phyloP scores from a whole-genome alignment of 2,329 filamentous ascomycete genomes.

The Cladophialophora psammophila region DNA sequence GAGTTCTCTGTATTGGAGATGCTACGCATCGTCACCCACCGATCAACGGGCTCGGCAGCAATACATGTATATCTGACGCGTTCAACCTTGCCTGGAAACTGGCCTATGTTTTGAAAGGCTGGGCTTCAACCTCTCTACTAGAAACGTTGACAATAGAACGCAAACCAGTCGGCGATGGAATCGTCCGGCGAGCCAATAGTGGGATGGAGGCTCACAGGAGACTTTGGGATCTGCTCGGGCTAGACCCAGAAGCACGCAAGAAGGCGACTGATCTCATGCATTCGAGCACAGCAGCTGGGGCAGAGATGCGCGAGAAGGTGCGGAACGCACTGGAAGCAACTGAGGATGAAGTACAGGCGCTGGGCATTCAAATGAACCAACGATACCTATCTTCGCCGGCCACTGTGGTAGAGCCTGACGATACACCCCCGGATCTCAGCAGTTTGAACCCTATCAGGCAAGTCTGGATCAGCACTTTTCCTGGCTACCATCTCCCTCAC shows the following conservation, averaged over 20 bases:
- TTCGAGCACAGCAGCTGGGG: background rate
- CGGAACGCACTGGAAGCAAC: background rate
- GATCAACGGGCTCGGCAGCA: slow-evolving; percentile 47
- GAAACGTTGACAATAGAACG: slow-evolving; percentile 46
- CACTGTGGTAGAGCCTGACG: slow-evolving; percentile 54
- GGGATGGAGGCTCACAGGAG: slow-evolving; percentile 54
- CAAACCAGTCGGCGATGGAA: slow-evolving; percentile 44
- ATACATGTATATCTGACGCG: slow-evolving; percentile 48
- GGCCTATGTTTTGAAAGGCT: slow-evolving; percentile 43
- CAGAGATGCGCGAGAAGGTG: background rate
- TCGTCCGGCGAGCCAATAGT: slow-evolving; percentile 67
- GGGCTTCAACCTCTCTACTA: slow-evolving; percentile 40
- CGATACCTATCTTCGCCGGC: slow-evolving; percentile 55
- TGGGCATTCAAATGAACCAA: slow-evolving; percentile 66
- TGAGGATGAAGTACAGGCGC: slow-evolving; percentile 55
- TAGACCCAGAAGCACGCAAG: slow-evolving; percentile 49
- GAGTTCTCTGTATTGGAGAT: slow-evolving; percentile 48
- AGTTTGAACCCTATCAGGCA: slow-evolving; percentile 51
- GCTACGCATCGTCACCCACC: slow-evolving; percentile 48
- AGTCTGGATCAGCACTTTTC: slow-evolving; percentile 60
- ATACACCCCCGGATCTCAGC: slow-evolving; percentile 40
- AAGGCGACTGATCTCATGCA: slow-evolving; percentile 50
- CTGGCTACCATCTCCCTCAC: slow-evolving; percentile 67
- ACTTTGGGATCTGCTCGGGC: slow-evolving; percentile 53
- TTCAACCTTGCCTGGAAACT: slow-evolving; percentile 50